phyloP scores from a whole-genome alignment of 257 asterid species.

The Solanum piurae region DNA sequence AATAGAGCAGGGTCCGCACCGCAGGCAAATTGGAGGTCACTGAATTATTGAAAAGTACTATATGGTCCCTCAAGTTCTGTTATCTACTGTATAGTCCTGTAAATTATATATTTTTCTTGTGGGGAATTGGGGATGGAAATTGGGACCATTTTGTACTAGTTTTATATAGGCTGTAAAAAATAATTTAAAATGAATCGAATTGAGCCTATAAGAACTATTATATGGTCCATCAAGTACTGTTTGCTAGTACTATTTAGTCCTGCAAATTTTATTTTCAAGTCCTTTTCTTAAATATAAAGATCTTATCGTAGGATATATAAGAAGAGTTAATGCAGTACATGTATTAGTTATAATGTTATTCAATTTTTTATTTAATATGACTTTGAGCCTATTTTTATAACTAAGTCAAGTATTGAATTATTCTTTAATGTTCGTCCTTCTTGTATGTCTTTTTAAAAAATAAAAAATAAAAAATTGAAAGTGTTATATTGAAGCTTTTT shows the following conservation, averaged over 20 bases:
- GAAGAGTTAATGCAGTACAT: too few species aligned
- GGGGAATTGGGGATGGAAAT: not conserved
- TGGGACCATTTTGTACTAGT: not conserved
- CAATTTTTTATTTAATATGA: not conserved
- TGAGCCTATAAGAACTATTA: not conserved
- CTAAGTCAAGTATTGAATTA: not conserved
- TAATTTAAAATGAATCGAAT: not conserved
- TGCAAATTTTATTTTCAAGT: not conserved
- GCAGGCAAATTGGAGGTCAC: not conserved
- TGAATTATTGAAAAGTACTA: not conserved
- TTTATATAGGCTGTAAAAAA: not conserved
- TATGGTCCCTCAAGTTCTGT: not conserved
- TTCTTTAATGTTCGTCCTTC: not conserved
- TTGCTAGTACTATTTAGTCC: not conserved
- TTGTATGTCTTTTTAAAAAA: not conserved
- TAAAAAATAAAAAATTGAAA: not conserved
- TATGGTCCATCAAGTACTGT: not conserved
- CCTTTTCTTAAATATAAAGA: not conserved
- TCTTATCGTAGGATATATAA: not conserved
- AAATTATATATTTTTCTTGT: not conserved
- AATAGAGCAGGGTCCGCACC: not conserved
- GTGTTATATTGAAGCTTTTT: not conserved
- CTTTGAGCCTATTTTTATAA: not conserved
- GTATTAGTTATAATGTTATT: not conserved
- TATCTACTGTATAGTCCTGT: not conserved